phyloP scores from a whole-genome alignment of 108 stramenopile species.

The Craspedostauros australis region DNA sequence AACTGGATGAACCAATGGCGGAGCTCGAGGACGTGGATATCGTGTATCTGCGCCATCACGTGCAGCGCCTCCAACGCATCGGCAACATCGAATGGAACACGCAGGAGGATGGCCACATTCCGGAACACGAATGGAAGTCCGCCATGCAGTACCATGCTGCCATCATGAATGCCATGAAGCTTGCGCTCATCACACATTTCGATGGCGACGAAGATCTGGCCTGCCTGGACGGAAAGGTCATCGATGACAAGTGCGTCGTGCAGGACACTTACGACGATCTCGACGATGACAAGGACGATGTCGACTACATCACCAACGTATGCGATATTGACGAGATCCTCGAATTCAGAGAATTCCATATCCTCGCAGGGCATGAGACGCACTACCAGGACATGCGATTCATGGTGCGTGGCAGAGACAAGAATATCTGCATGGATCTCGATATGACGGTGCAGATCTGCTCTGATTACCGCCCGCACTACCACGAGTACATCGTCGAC shows the following conservation, averaged over 20 bases:
- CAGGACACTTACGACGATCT: background rate
- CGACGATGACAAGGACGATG: background rate
- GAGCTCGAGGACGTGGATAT: background rate
- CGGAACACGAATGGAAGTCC: constrained; percentile 10
- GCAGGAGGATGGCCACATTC: too few species aligned
- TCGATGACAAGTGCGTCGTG: too few species aligned
- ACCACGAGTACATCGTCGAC: constrained; percentile 45
- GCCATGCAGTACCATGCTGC: constrained; percentile 7
- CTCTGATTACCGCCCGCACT: constrained; percentile 61
- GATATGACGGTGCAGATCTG: constrained; percentile 74
- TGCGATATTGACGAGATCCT: constrained; percentile 5
- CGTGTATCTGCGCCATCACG: background rate
- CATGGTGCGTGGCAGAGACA: background rate
- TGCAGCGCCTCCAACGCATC: too few species aligned
- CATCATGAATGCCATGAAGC: constrained; percentile 2
- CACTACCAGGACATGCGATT: constrained; percentile 16
- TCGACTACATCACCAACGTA: constrained; percentile 3
- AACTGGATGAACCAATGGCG: background rate
- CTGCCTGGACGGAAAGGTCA: too few species aligned
- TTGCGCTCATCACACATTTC: constrained; percentile 2
- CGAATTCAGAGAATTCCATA: constrained; percentile 5
- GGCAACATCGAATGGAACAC: too few species aligned
- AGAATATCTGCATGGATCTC: constrained; percentile 7
- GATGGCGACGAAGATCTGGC: too few species aligned
- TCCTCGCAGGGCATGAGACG: constrained; percentile 11